Evolutionary conservation across 257 asterid species (phyloP).

Genomic region (Knoxia roxburghii): DNA sequence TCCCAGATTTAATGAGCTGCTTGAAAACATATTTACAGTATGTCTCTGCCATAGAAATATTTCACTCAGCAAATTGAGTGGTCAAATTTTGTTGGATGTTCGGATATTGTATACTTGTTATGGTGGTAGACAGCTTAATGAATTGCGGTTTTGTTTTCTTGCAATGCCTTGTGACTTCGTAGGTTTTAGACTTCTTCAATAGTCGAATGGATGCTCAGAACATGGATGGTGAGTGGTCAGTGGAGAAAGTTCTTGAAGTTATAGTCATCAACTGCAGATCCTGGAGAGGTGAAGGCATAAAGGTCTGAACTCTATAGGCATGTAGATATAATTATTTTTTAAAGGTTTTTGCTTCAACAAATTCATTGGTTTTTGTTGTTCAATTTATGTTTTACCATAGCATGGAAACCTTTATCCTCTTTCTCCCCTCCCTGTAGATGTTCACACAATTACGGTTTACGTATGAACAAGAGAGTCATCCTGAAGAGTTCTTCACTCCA

Average conservation of each 20-base stretch:
- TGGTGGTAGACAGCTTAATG: not conserved
- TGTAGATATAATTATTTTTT: not conserved
- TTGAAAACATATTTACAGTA: slow-evolving; percentile 83
- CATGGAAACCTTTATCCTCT: slow-evolving; percentile 1
- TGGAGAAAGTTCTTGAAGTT: slow-evolving; percentile 83
- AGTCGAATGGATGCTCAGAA: slow-evolving; percentile 73
- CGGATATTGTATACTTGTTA: slow-evolving; percentile 1
- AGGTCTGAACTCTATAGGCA: slow-evolving; percentile 41
- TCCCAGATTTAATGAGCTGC: slow-evolving; percentile 85
- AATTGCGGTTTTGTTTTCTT: not conserved
- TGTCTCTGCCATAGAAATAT: not conserved
- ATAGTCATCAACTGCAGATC: slow-evolving; percentile 69
- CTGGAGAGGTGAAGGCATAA: slow-evolving; percentile 98
- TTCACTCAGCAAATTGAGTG: not conserved
- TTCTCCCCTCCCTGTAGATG: slow-evolving; percentile 37
- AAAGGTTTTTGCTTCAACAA: not conserved
- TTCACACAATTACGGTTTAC: slow-evolving; percentile 73
- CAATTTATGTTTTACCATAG: not conserved
- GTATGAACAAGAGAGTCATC: slow-evolving; percentile 94
- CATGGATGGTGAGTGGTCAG: slow-evolving; percentile 83
- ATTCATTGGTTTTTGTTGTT: not conserved
- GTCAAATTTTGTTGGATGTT: not conserved
- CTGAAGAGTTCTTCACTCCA: slow-evolving; percentile 93
- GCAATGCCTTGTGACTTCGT: slow-evolving; percentile 2
- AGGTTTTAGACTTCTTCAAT: slow-evolving; percentile 91